A percentile compares a stretch with the other conserved stretches of the same genome.
Evolutionary conservation across 2,329 filamentous ascomycete species (phyloP).

Genomic region (Trichophyton rubrum): DNA sequence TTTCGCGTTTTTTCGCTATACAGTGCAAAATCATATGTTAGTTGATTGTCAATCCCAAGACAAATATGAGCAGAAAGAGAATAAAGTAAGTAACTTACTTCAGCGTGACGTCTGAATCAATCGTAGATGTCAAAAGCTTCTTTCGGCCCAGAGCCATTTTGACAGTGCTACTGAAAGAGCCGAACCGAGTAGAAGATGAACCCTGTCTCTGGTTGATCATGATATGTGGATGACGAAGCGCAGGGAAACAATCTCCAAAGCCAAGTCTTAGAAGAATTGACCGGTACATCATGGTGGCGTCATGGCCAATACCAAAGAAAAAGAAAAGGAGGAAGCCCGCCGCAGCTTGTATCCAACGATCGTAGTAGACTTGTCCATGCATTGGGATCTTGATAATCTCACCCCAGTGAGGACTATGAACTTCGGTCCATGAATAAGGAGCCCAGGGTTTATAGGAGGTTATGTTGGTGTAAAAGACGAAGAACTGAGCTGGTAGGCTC

Average conservation of each 20-base stretch:
- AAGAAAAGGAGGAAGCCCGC: constrained; percentile 45
- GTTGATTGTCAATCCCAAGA: not conserved
- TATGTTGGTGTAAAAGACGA: constrained; percentile 37
- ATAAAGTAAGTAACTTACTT: not conserved
- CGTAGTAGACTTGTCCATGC: constrained; percentile 35
- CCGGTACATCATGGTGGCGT: constrained; percentile 46
- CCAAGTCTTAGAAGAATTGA: constrained; percentile 33
- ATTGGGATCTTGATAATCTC: constrained; percentile 38
- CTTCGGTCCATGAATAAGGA: constrained; percentile 40
- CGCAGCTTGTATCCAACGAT: constrained; percentile 46
- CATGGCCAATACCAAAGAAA: constrained; percentile 53
- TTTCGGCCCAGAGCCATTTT: constrained; percentile 11
- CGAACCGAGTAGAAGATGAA: constrained; percentile 12
- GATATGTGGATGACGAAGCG: constrained; percentile 15
- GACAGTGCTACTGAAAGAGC: constrained; percentile 19
- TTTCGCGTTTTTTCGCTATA: not conserved
- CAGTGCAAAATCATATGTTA: not conserved
- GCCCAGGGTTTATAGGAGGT: constrained; percentile 24
- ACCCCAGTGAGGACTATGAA: constrained; percentile 43
- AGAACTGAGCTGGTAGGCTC: constrained; percentile 43
- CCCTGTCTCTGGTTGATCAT: constrained; percentile 9
- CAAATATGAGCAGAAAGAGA: no score
- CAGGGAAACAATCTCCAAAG: constrained; percentile 24
- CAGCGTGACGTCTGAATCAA: not conserved
- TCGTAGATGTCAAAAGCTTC: not conserved